Conservation (phyloP, 1,284 basidiomycete species). For the Cryptococcus amylolentus region DNA sequence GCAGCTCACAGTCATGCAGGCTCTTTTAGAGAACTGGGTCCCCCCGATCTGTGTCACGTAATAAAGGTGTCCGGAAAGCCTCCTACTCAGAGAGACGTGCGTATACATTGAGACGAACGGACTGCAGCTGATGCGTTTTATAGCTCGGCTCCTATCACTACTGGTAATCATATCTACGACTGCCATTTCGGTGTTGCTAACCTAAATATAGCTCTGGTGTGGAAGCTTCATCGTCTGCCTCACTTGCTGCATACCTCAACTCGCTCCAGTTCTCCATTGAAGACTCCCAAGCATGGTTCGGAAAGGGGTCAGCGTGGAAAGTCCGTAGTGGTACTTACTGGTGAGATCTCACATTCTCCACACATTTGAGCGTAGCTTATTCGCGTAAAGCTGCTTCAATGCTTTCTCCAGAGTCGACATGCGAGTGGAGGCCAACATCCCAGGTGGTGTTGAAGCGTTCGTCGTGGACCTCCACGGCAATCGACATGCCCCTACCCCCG, state of each 20-base stretch:
- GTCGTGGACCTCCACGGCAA: constrained; percentile 92
- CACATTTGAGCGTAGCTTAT: not conserved
- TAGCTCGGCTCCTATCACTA: constrained; percentile 92
- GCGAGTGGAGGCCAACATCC: constrained; percentile 96
- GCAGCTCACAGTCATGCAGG: constrained; percentile 53
- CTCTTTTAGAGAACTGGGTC: constrained; percentile 92
- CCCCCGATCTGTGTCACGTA: constrained; percentile 94
- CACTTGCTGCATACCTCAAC: constrained; percentile 96
- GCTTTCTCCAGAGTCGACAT: constrained; percentile 97
- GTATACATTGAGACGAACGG: constrained; percentile 37
- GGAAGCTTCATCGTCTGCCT: constrained; percentile 94
- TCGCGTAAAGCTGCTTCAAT: constrained; percentile 76
- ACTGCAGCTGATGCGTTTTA: constrained; percentile 6
- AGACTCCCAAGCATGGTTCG: constrained; percentile 88
- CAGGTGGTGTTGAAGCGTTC: constrained; percentile 93
- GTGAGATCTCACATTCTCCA: constrained; percentile 52
- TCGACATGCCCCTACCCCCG: constrained; percentile 85
- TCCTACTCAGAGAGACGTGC: constrained; percentile 76
- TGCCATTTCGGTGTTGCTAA: constrained; percentile 1
- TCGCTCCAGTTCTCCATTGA: constrained; percentile 93
- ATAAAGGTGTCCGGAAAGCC: constrained; percentile 79
- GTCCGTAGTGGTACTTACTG: constrained; percentile 93
- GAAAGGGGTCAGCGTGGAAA: constrained; percentile 81
- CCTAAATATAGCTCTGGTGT: constrained; percentile 69
- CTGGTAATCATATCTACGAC: constrained; percentile 37